These are phyloP conservation scores for Gracilariopsis chorda DNA, from an alignment of 23 red algal species.

Conservation along the genomic window DNA sequence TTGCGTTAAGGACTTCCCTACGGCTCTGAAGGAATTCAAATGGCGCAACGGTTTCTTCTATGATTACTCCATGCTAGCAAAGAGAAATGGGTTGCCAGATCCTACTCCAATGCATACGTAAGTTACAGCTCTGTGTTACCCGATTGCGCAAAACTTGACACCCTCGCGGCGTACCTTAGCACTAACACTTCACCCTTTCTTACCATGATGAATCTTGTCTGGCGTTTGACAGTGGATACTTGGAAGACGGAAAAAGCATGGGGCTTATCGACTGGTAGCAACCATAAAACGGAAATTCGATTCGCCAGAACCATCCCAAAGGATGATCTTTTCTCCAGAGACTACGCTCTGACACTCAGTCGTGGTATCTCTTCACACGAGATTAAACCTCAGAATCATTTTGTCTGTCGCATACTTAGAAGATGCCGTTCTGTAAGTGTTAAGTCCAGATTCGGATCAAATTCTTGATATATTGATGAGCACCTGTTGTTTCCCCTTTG, in stretches of 20 bases:
- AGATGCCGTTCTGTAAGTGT: too few species aligned
- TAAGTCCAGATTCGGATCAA: too few species aligned
- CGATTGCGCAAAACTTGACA: not conserved
- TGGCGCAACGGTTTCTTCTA: constrained; percentile 97
- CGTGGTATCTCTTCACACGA: too few species aligned
- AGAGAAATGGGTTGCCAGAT: constrained; percentile 66
- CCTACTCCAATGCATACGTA: constrained; percentile 83
- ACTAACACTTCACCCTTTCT: not conserved
- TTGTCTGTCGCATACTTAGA: too few species aligned
- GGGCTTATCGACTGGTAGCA: constrained; percentile 60
- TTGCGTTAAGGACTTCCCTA: constrained; percentile 77
- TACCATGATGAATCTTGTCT: not conserved
- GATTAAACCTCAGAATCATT: too few species aligned
- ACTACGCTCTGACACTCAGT: too few species aligned
- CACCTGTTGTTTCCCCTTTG: too few species aligned
- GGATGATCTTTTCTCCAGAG: too few species aligned
- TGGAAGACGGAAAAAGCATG: constrained; percentile 73
- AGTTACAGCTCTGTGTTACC: not conserved
- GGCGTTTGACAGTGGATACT: constrained; percentile 11
- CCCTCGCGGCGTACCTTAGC: too few species aligned
- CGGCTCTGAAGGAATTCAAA: constrained; percentile 89
- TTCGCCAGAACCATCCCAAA: too few species aligned
- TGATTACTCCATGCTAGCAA: constrained; percentile 66
- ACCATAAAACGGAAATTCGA: too few species aligned
- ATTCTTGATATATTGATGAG: too few species aligned